phyloP scores from a whole-genome alignment of 2,329 filamentous ascomycete species.

The Dactylellina parvicollis region DNA sequence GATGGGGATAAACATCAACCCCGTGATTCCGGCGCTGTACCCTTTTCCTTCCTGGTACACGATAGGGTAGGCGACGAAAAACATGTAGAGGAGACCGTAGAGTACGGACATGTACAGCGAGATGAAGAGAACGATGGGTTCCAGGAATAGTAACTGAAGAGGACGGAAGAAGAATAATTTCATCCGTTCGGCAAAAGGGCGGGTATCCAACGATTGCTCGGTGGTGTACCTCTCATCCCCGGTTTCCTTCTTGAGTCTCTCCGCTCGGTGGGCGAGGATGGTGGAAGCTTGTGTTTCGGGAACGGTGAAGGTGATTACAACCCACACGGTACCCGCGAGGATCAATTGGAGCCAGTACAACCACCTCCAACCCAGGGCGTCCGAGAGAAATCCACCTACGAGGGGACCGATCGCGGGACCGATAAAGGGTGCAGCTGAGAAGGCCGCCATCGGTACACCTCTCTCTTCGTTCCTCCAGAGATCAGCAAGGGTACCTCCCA shows the following conservation, averaged over 20 bases:
- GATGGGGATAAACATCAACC: constrained; percentile 86
- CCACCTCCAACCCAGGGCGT: constrained; percentile 80
- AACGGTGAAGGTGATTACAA: constrained; percentile 85
- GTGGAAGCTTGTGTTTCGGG: constrained; percentile 88
- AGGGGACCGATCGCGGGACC: constrained; percentile 77
- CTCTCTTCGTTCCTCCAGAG: constrained; percentile 86
- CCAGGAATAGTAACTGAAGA: constrained; percentile 83
- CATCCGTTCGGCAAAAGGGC: constrained; percentile 75
- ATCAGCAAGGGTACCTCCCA: constrained; percentile 80
- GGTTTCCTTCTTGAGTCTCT: constrained; percentile 75
- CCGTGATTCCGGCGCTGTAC: constrained; percentile 76
- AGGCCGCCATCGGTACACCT: constrained; percentile 86
- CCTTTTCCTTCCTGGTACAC: constrained; percentile 83
- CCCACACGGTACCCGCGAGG: constrained; percentile 74
- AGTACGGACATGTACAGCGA: constrained; percentile 86
- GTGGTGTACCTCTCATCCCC: constrained; percentile 76
- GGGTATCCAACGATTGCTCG: constrained; percentile 79
- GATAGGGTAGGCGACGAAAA: constrained; percentile 75
- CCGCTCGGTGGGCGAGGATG: constrained; percentile 71
- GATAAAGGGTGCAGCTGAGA: constrained; percentile 82
- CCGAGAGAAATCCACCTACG: constrained; percentile 78
- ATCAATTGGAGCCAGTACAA: constrained; percentile 89
- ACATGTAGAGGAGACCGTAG: constrained; percentile 79
- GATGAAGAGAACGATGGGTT: constrained; percentile 86
- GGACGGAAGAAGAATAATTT: constrained; percentile 80